Base-by-base conservation (phyloP, 1,139 yeast genomes). In the Sugiyamaella grinbergsii region DNA sequence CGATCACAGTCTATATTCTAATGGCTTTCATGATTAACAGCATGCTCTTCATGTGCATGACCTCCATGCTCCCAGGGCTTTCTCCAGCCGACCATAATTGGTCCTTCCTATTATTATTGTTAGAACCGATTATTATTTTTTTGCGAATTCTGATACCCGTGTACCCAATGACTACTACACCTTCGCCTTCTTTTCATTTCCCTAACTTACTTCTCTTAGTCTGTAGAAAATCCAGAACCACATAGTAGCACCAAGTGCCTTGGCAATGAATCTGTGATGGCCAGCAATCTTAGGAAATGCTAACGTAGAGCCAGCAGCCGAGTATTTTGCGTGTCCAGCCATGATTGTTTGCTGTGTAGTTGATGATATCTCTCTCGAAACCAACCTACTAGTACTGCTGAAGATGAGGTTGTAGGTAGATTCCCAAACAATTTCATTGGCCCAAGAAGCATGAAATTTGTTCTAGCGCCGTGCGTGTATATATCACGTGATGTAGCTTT, bases 141-240 rank as follows among this genome's bases (percentile, higher is more conserved):
- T 15, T n/a, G n/a, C n/a, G n/a, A n/a, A n/a, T n/a, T n/a, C n/a
- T n/a, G n/a, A n/a, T n/a, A n/a, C n/a, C n/a, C n/a, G n/a, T n/a
- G n/a, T n/a, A n/a, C n/a, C n/a, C n/a, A n/a, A n/a, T n/a, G n/a
- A n/a, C n/a, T n/a, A n/a, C n/a, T n/a, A n/a, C n/a, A n/a, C n/a
- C n/a, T n/a, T n/a, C n/a, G n/a, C n/a, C n/a, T n/a, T n/a, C n/a
- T n/a, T n/a, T n/a, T n/a, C n/a, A n/a, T n/a, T n/a, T n/a, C n/a
- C n/a, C n/a, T n/a, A 10, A 19, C 71, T 47, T 53, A 68, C 91
- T 70, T 85, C 84, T 70, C 84, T 82, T 45, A 85, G 73, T 68
- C 95, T 75, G 77, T 85, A 85, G 67, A 86, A 78, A 58, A 86
- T 79, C 84, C 88, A 86, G 69, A 85, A 86, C 90, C 93, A 85